Evolutionary conservation across 1,284 basidiomycete species (phyloP).

Genomic region (Puccinia coronata): DNA sequence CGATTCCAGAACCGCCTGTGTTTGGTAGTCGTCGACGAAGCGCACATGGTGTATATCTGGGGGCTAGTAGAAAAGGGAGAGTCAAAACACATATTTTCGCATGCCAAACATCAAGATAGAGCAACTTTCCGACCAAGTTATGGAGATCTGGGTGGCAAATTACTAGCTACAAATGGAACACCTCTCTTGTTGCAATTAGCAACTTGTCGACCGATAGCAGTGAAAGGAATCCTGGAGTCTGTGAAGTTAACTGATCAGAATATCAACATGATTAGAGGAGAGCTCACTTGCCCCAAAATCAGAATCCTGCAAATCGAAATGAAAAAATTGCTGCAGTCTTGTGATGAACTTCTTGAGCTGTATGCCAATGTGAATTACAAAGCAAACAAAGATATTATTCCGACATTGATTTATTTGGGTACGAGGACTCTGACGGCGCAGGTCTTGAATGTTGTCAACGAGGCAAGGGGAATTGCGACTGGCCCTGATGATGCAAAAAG

Average conservation of each 20-base stretch:
- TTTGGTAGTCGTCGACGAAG: neutral
- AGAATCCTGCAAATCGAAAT: neutral
- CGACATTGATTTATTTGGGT: neutral
- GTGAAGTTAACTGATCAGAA: neutral
- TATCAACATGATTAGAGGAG: neutral
- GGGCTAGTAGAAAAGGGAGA: neutral
- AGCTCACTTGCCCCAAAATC: neutral
- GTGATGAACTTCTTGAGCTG: neutral
- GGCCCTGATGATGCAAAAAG: neutral
- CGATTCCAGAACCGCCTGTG: neutral
- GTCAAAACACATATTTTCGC: neutral
- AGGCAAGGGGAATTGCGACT: neutral
- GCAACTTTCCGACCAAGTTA: conserved; percentile 10
- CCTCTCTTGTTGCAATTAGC: neutral
- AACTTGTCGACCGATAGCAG: too few relatives aligned
- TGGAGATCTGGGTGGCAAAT: neutral
- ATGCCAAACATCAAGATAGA: neutral
- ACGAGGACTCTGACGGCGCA: neutral
- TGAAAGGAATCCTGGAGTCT: too few relatives aligned
- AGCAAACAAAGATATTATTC: neutral
- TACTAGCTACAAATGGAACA: neutral
- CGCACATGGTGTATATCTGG: conserved; percentile 13
- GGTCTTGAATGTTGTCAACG: neutral
- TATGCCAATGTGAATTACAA: neutral
- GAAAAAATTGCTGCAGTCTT: neutral